Evolutionary conservation across 2,329 filamentous ascomycete genomes (phyloP).

Genomic region (Parastagonospora nodorum): DNA sequence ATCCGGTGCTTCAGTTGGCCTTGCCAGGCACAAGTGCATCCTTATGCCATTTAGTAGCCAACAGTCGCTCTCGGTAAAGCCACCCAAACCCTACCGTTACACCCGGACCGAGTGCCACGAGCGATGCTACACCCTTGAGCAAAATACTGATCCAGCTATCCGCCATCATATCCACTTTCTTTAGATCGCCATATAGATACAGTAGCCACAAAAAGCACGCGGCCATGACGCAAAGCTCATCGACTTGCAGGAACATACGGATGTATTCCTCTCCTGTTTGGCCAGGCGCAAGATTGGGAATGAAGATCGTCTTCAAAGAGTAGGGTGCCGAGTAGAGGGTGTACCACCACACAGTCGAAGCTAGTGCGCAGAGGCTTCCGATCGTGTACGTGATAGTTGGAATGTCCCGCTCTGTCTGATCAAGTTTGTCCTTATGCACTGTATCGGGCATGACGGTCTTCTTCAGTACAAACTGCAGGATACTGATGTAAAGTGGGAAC

Average conservation of each 20-base stretch:
- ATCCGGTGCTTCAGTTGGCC: conserved; percentile 4
- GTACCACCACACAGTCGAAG: conserved; percentile 15
- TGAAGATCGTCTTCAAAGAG: conserved; percentile 10
- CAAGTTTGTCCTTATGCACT: conserved; percentile 8
- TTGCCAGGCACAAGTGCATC: conserved; percentile 12
- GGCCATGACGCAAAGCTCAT: conserved; percentile 12
- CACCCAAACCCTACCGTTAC: conserved; percentile 14
- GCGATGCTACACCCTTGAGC: conserved; percentile 5
- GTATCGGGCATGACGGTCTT: conserved; percentile 17
- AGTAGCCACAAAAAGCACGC: conserved; percentile 15
- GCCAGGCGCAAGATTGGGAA: conserved; percentile 4
- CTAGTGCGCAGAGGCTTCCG: conserved; percentile 10
- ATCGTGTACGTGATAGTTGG: conserved; percentile 16
- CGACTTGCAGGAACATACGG: conserved; percentile 16
- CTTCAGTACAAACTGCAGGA: conserved; percentile 16
- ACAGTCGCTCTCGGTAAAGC: conserved; percentile 14
- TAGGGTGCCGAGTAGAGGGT: conserved; percentile 10
- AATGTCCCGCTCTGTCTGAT: conserved; percentile 10
- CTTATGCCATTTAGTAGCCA: conserved; percentile 16
- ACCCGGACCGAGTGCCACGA: conserved; percentile 9
- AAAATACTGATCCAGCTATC: conserved; percentile 14
- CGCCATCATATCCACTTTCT: conserved; percentile 14
- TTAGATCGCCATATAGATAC: conserved; percentile 18
- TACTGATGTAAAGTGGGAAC: conserved; percentile 14
- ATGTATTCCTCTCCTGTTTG: conserved; percentile 12